Base-by-base conservation (phyloP, 371 early-diverging fungal genomes). In the Syncephalastrum racemosum region DNA sequence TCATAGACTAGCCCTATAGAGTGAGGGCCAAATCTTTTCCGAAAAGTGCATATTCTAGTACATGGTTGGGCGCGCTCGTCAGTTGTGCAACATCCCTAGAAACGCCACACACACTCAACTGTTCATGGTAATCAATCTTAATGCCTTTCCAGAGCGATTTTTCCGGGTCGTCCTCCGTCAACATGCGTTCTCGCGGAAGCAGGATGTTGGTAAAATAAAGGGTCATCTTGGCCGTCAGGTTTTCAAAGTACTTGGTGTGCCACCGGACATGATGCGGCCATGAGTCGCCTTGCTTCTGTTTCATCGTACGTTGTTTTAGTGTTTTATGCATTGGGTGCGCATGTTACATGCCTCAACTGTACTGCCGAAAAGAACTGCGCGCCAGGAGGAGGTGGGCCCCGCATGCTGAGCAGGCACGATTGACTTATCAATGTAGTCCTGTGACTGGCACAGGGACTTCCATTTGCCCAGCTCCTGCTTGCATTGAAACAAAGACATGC, bases 151-250 rank as follows among this genome's bases (percentile, higher is more conserved):
- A 87, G 18, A 87, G 58, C 6, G 75, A 57, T 31, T 74, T 68
- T 53, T 71, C 70, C 6, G 74, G 71, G 23, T 81, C 79, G 48
- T 84, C 82, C 0, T 84, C 83, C 1, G 67, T 73, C 14, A 82
- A 45, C 1, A 76, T 56, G 4, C 61, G 56, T 54, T 87, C 85
- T 54, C 79, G 81, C 27, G 83, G 80, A 47, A 85, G 46, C 43
- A 87, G 50, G 20, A 73, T 70, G 45, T 70, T 62, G 66, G 80
- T 79, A 62, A 85, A 87, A 53, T 81, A 87, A 7, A 87, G 64
- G 0, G 88, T 85, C 79, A 84, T 79, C 56, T 81, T 85, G 2
- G 85, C 73, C 22, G 71, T 80, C 46, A 85, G 64, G 60, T 82
- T 83, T 7, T 72, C 75, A 18, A 81, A 57, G 59, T 80, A 83